phyloP scores from a whole-genome alignment of 495 filamentous ascomycete species.

The Penicillium arizonense region DNA sequence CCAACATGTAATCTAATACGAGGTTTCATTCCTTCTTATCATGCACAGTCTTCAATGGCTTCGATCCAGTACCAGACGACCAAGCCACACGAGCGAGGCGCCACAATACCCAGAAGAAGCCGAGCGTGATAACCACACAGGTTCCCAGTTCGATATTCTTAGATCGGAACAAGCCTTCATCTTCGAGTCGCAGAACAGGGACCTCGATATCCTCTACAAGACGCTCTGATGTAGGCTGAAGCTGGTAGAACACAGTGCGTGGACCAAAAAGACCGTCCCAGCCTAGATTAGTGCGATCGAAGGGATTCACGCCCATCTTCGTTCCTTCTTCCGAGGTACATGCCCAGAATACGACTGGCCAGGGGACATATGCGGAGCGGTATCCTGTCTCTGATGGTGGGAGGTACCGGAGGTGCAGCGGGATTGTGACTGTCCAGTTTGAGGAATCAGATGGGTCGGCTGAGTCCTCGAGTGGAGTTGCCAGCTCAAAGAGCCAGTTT shows the following conservation, averaged over 20 bases:
- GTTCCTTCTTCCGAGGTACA: conserved; percentile 71
- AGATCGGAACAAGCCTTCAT: conserved; percentile 47
- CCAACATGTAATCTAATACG: not conserved
- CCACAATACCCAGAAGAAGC: conserved; percentile 75
- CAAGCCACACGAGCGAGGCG: conserved; percentile 51
- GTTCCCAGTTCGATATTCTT: conserved; percentile 69
- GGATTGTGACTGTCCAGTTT: conserved; percentile 73
- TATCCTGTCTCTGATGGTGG: conserved; percentile 53
- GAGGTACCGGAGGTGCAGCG: conserved; percentile 88
- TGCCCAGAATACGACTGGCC: conserved; percentile 90
- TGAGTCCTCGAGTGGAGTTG: conserved; percentile 33
- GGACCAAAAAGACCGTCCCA: conserved; percentile 84
- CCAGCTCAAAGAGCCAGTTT: conserved; percentile 72
- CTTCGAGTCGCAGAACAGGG: conserved; percentile 61
- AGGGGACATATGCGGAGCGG: conserved; percentile 51
- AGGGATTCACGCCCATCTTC: conserved; percentile 77
- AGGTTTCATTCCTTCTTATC: conserved; percentile 23
- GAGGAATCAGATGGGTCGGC: conserved; percentile 4
- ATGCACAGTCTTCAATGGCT: conserved; percentile 3
- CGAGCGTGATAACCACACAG: conserved; percentile 61
- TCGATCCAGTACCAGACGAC: conserved; percentile 13
- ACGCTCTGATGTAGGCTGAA: conserved; percentile 54
- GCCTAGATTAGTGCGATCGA: conserved; percentile 78
- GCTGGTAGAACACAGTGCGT: conserved; percentile 82
- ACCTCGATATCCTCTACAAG: conserved; percentile 64